Conservation (phyloP, 208 protist species). For the Novymonas esmeraldas region DNA sequence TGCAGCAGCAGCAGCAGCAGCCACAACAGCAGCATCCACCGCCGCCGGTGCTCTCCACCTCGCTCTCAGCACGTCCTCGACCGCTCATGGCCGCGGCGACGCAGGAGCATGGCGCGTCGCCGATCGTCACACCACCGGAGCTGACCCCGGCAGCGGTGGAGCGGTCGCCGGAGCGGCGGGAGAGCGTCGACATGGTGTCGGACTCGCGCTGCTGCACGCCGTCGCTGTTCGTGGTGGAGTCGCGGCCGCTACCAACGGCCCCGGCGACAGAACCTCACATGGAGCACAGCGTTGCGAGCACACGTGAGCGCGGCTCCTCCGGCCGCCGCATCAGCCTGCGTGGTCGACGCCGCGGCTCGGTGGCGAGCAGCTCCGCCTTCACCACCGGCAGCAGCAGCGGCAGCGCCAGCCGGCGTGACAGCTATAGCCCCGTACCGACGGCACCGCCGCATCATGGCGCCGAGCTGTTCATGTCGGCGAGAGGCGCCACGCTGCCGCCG, state of each 20-base stretch:
- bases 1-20: background rate
- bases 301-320: background rate
- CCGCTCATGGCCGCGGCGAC: background rate
- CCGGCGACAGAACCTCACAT: background rate
- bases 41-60: background rate
- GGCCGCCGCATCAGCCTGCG: background rate
- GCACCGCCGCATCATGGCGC: background rate
- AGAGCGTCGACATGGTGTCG: background rate
- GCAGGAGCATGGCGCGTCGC: background rate
- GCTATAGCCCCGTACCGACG: background rate
- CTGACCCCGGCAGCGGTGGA: background rate
- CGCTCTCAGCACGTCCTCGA: background rate
- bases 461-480: background rate
- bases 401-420: background rate
- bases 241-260: background rate
- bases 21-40: background rate
- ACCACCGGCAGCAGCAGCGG: constrained; percentile 1
- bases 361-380: background rate
- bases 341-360: background rate
- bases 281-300: constrained; percentile 4
- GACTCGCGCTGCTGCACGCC: constrained; percentile 6
- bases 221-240: background rate
- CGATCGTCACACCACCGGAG: background rate
- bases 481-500: constrained; percentile 9
- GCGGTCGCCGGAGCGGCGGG: background rate